phyloP scores from a whole-genome alignment of 345 rosid genomes.

The Nasturtium officinale region DNA sequence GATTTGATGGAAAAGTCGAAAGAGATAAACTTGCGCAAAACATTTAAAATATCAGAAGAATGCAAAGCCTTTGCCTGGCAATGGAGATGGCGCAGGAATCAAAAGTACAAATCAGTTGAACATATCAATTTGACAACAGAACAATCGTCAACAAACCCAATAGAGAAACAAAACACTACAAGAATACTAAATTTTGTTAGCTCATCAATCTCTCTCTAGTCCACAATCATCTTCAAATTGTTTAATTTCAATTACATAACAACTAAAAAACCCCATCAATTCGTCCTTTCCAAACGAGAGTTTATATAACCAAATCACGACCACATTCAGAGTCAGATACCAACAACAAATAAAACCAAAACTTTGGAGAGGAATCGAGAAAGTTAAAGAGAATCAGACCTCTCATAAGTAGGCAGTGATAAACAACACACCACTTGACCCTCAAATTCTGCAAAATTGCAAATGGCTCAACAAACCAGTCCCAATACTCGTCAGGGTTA shows the following conservation, averaged over 20 bases:
- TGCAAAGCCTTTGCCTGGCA: neutral
- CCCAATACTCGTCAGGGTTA: neutral
- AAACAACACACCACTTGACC: constrained; percentile 17
- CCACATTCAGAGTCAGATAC: constrained; percentile 1
- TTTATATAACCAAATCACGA: neutral
- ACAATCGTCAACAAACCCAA: no score
- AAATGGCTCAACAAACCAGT: neutral
- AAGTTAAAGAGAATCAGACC: constrained; percentile 24
- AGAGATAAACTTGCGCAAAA: no score
- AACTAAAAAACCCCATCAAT: neutral
- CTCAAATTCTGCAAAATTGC: constrained; percentile 9
- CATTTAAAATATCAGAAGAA: neutral
- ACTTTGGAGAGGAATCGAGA: constrained; percentile 4
- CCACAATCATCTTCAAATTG: neutral
- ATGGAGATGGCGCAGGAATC: neutral
- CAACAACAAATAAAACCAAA: constrained; percentile 19
- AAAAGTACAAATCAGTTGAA: neutral
- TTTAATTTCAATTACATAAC: neutral
- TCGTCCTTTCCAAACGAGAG: neutral
- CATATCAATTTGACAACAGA: no score
- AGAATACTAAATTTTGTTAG: neutral
- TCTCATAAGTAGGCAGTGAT: constrained; percentile 18
- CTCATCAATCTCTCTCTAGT: neutral
- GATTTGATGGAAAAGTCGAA: no score
- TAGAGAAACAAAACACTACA: neutral